phyloP scores from a whole-genome alignment of 805 yeast genomes.

The Candida cerambycidarum region DNA sequence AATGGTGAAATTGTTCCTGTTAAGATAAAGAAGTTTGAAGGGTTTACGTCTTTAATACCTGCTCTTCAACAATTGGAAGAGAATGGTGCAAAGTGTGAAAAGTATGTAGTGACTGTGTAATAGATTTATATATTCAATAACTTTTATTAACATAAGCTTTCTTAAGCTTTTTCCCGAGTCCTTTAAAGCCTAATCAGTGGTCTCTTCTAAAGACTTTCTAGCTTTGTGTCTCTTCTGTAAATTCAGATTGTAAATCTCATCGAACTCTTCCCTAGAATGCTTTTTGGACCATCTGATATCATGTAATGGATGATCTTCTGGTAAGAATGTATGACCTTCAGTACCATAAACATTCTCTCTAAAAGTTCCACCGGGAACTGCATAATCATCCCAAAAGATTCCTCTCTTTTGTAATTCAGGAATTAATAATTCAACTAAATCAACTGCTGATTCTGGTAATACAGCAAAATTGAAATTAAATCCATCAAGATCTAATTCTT shows the following conservation, averaged over 20 bases:
- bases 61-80: constrained; percentile 41
- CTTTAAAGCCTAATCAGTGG: neutral
- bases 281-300: constrained; percentile 25
- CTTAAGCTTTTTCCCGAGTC: too few relatives aligned
- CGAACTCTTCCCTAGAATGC: constrained; percentile 29
- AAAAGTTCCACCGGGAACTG: constrained; percentile 31
- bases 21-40: constrained; percentile 32
- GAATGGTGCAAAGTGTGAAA: constrained; percentile 44
- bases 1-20: constrained; percentile 30
- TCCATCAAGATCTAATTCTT: constrained; percentile 42
- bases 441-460: constrained; percentile 35
- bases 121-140: neutral
- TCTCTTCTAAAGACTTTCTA: neutral
- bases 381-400: constrained; percentile 36
- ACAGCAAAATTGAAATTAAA: constrained; percentile 41
- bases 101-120: constrained; percentile 25
- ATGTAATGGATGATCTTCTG: constrained; percentile 21
- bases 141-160: too few relatives aligned
- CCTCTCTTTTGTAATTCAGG: constrained; percentile 40
- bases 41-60: constrained; percentile 29
- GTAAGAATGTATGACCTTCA: constrained; percentile 19
- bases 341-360: constrained; percentile 37
- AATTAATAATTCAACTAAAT: constrained; percentile 34
- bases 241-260: constrained; percentile 16
- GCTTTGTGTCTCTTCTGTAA: constrained; percentile 4